A percentile compares a stretch with the other conserved stretches of the same genome.
phyloP scores from a whole-genome alignment of 768 basidiomycete genomes.

The Sarcodon aspratus region DNA sequence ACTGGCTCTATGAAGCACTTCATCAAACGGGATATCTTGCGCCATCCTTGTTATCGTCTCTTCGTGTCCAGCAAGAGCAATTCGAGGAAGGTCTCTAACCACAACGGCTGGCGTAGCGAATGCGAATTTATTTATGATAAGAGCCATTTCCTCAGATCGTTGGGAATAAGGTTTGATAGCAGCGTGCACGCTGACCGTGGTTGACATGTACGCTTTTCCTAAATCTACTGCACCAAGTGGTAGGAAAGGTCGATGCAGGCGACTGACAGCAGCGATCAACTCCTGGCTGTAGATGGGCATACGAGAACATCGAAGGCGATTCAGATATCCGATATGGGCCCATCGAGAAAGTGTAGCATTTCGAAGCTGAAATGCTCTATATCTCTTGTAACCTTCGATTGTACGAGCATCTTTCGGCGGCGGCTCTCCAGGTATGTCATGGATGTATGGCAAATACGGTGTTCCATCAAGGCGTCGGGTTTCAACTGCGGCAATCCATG shows the following conservation, averaged over 20 bases:
- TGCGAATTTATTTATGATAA: constrained; percentile 56
- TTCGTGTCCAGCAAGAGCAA: constrained; percentile 41
- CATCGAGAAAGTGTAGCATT: constrained; percentile 46
- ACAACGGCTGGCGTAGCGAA: constrained; percentile 75
- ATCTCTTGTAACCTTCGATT: constrained; percentile 55
- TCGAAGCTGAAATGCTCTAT: constrained; percentile 32
- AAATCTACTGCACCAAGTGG: constrained; percentile 36
- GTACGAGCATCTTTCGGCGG: constrained; percentile 71
- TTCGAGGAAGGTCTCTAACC: constrained; percentile 57
- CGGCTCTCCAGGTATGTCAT: constrained; percentile 45
- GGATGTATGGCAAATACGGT: constrained; percentile 36
- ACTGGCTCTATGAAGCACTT: constrained; percentile 53
- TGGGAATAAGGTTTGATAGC: constrained; percentile 53
- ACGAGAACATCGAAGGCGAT: constrained; percentile 51
- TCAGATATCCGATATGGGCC: constrained; percentile 63
- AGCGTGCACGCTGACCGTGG: constrained; percentile 26
- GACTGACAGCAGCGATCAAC: constrained; percentile 24
- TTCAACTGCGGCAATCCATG: constrained; percentile 41
- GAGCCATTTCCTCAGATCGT: constrained; percentile 43
- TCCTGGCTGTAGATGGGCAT: constrained; percentile 24
- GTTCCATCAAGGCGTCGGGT: constrained; percentile 51
- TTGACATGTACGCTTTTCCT: constrained; percentile 30
- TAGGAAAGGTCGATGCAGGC: constrained; percentile 33
- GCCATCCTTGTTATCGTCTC: constrained; percentile 6
- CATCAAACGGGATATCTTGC: constrained; percentile 42